These are phyloP conservation scores for Pouteria campechiana DNA, from an alignment of 179 eudicot species.

Conservation along the genomic window DNA sequence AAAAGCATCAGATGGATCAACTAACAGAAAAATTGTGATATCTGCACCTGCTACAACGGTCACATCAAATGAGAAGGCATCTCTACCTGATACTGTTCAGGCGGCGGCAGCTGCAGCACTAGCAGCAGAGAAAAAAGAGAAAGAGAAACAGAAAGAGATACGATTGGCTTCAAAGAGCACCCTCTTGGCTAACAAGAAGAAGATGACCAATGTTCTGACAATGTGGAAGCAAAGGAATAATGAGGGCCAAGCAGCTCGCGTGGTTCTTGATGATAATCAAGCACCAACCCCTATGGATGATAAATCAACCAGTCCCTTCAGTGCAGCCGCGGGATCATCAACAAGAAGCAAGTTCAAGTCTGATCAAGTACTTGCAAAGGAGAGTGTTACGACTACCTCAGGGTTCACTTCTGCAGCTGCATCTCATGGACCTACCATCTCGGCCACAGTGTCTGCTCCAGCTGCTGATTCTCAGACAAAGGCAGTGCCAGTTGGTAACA, in stretches of 20 bases:
- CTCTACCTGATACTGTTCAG: constrained; percentile 89
- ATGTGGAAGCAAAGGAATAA: constrained; percentile 98
- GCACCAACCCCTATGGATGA: constrained; percentile 42
- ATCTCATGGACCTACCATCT: too few relatives aligned
- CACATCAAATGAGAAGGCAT: constrained; percentile 62
- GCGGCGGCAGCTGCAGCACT: constrained; percentile 97
- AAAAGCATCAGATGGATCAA: constrained; percentile 47
- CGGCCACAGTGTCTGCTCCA: constrained; percentile 15
- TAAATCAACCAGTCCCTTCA: constrained; percentile 28
- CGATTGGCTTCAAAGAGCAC: constrained; percentile 93
- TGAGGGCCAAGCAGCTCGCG: constrained; percentile 93
- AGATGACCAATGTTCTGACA: constrained; percentile 85
- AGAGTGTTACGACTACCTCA: constrained; percentile 28
- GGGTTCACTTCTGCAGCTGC: constrained; percentile 14
- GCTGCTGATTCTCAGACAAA: constrained; percentile 38
- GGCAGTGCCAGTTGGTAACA: constrained; percentile 44
- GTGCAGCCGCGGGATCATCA: constrained; percentile 16
- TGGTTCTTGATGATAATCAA: constrained; percentile 62
- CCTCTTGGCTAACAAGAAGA: constrained; percentile 82
- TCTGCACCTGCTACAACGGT: constrained; percentile 96
- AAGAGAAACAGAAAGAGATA: constrained; percentile 82
- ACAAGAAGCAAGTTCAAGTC: constrained; percentile 30
- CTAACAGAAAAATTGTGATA: constrained; percentile 57
- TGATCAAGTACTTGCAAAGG: constrained; percentile 28
- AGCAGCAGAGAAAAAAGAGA: constrained; percentile 97